Conservation (phyloP, 2,329 filamentous ascomycete genomes). For the Teratosphaeriaceae sp. region DNA sequence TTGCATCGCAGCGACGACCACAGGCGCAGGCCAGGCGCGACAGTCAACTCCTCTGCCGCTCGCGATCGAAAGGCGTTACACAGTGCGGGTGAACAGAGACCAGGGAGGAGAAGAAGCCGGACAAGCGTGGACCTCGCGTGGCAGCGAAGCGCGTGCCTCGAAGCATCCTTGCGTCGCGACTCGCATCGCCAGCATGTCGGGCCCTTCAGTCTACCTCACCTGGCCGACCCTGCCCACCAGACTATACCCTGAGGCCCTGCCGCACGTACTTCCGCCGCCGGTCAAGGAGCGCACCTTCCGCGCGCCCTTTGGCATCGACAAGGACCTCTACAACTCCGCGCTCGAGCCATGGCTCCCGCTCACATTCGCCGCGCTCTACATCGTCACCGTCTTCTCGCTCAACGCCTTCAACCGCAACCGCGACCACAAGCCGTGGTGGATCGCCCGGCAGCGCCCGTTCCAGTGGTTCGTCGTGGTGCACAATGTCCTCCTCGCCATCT, state of each 20-base stretch:
- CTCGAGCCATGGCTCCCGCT: constrained; percentile 40
- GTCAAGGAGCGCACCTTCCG: constrained; percentile 47
- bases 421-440: constrained; percentile 76
- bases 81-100: too few species aligned
- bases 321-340: constrained; percentile 40
- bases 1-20: too few species aligned
- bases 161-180: constrained; percentile 3
- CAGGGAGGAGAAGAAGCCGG: too few species aligned
- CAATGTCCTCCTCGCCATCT: constrained; percentile 87
- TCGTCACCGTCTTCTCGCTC: constrained; percentile 66
- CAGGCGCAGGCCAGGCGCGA: too few species aligned
- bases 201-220: constrained; percentile 24
- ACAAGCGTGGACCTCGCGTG: too few species aligned
- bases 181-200: constrained; percentile 16
- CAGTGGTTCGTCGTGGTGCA: constrained; percentile 78
- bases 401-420: constrained; percentile 76
- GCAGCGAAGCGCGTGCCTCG: too few species aligned
- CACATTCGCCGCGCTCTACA: constrained; percentile 64
- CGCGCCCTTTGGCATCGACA: constrained; percentile 53
- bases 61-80: too few species aligned
- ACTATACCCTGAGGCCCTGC: constrained; percentile 39
- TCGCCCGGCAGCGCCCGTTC: constrained; percentile 76
- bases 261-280: constrained; percentile 50
- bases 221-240: constrained; percentile 18
- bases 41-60: too few species aligned